Evolutionary conservation across 2,329 filamentous ascomycete genomes (phyloP), one percentile per base, ranked within the genome.

Genomic region (Fusarium graminum): DNA sequence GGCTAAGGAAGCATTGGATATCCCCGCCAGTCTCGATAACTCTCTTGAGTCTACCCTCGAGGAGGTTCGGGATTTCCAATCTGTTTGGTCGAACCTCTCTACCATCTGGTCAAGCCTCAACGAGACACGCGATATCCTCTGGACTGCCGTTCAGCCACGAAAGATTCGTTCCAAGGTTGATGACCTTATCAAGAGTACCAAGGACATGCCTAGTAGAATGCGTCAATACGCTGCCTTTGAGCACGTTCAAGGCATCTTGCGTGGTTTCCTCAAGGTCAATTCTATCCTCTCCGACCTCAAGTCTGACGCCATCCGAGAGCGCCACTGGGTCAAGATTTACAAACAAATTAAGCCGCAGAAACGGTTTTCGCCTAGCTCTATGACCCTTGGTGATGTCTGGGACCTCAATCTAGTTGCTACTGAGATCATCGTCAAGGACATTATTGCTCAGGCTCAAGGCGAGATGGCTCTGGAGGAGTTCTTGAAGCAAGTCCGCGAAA

Each of bases 171-270:
- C 92, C 71, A 92, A 92, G 64, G 90, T 99, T 49, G 94, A 99
- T 74, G 90, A 91, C 45, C 86, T 98, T 52, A 92, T 98, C 77
- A 97, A 97, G 82, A 97, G 97, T 86, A 98, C 94, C 34, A 98
- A 97, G 80, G 94, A 98, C 65, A 98, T 99, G 95, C 95, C 96
- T 0, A 97, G 93, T 79, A 90, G 95, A 60, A 98, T 99, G 94
- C 90, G 96, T 62, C 96, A 99, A 75, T 99, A 99, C 78, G 94
- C 96, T 71, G 96, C 96, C n/a, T 99, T 99, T 76, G 96, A 99
- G 78, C 94, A 99, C 74, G 93, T 99, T 38, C 96, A 99, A 76
- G 93, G 88, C 66, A 92, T 96, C 29, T 86, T 99, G 39, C 91
- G 93, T 42, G 90, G 94, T 64, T 86, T 97, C 46, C 85, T 97